phyloP scores from a whole-genome alignment of 176 grass and related monocot genomes.

The Carex kokanica region DNA sequence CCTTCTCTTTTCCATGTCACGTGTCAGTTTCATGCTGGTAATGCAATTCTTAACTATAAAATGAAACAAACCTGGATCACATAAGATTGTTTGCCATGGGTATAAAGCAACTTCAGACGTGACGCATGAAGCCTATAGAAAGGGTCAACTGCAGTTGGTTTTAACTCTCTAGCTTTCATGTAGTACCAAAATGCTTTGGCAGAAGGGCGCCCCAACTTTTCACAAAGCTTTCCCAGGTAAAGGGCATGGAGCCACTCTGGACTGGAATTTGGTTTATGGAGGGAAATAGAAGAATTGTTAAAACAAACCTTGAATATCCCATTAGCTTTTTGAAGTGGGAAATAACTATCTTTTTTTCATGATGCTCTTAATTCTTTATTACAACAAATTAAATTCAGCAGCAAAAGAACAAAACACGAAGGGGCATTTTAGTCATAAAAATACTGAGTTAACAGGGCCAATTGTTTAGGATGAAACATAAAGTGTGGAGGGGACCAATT shows the following conservation, averaged over 20 bases:
- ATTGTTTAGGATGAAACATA: not conserved
- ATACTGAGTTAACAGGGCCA: not conserved
- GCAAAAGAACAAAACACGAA: not conserved
- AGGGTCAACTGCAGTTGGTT: conserved; percentile 82
- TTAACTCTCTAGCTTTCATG: conserved; percentile 57
- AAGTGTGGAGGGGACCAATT: not conserved
- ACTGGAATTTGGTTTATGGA: conserved; percentile 39
- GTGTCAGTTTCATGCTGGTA: too few species aligned
- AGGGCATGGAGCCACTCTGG: conserved; percentile 88
- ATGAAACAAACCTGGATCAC: conserved; percentile 59
- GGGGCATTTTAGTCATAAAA: conserved; percentile 8
- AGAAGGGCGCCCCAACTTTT: conserved; percentile 72
- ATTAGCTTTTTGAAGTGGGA: not conserved
- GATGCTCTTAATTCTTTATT: not conserved
- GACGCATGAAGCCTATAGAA: conserved; percentile 97
- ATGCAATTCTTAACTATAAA: too few species aligned
- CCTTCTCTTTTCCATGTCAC: too few species aligned
- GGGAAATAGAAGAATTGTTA: not conserved
- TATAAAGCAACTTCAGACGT: conserved; percentile 92
- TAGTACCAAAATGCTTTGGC: conserved; percentile 88
- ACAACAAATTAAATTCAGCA: not conserved
- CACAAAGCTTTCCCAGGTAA: conserved; percentile 96
- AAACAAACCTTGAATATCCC: not conserved
- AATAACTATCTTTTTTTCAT: not conserved
- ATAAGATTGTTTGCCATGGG: conserved; percentile 67